phyloP scores from a whole-genome alignment of 305 asterid genomes.

The Solanum hybrid region DNA sequence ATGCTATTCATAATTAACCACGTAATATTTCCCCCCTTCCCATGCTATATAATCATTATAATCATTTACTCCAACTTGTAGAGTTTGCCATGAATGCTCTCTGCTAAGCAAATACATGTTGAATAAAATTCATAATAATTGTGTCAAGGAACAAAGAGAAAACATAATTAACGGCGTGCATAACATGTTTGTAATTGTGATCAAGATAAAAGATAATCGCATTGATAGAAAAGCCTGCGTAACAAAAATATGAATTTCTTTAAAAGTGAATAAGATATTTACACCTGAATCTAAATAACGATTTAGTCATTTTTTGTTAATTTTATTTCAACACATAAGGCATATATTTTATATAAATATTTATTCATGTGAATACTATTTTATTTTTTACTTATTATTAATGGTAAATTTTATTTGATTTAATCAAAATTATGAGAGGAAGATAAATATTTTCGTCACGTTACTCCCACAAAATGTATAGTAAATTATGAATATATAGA shows the following conservation, averaged over 20 bases:
- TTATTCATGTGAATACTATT: neutral
- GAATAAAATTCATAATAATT: neutral
- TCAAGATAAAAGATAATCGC: neutral
- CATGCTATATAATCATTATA: neutral
- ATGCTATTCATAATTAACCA: neutral
- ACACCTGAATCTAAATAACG: too few species aligned
- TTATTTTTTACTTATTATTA: neutral
- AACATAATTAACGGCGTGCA: neutral
- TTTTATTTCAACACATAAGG: neutral
- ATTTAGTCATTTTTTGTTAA: neutral
- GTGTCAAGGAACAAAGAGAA: neutral
- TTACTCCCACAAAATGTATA: neutral
- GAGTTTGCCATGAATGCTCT: neutral
- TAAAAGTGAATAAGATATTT: too few species aligned
- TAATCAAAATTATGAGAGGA: neutral
- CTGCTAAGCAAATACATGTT: neutral
- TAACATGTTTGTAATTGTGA: neutral
- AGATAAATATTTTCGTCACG: neutral
- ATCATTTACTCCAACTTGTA: neutral
- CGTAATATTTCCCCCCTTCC: neutral
- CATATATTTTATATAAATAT: neutral
- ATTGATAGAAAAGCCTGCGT: neutral
- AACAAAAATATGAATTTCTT: too few species aligned
- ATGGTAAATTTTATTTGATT: neutral
- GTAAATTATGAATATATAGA: neutral